Base-by-base conservation (phyloP, 495 filamentous ascomycete species). In the Chaetomium fimeti region DNA sequence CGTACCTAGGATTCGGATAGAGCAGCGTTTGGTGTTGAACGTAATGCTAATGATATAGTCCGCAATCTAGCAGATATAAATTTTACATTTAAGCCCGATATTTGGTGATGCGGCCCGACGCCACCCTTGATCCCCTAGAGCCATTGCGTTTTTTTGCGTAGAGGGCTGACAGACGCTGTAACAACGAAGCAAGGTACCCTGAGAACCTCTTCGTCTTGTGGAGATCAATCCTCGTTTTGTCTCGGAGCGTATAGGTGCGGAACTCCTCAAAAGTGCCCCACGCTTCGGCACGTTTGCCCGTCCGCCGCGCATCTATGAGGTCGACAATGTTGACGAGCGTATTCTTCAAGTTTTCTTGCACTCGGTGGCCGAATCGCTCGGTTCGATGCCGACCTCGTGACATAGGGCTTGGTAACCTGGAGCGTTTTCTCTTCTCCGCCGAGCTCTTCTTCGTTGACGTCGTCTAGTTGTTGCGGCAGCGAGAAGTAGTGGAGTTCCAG, bases 321-420 rank as follows among this genome's bases (percentile, higher is more conserved):
- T 85, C 82, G 2, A 85, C 72, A 32, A 84, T 75, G 63, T 85
- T 85, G 68, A 86, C 77, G 5, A 81, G 65, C 20, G 78, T 70
- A 4, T 57, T 71, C 20, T 72, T 75, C 8, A 75, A 64, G 24
- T 75, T 0, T 63, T 66, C 66, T 79, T 68, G 60, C 74, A 77
- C 22, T 61, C 69, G 2, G 13, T 29, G 29, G 71, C 60, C 1
- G 71, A 70, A 40, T 66, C 61, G 47, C 65, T 61, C 82, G 64
- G 58, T 22, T 57, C 60, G 18, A 73, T 22, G 68, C 81, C 32
- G 74, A 67, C 71, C 62, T 73, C 73, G 5, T 51, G 66, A 45
- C 73, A 75, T 61, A 77, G 70, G 54, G 64, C 68, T 20, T 71
- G 70, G 58, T 70, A 75, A 18, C 70, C 68, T 61, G 32, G 53